phyloP scores from a whole-genome alignment of 2,329 filamentous ascomycete species.

The Cercospora beticola region DNA sequence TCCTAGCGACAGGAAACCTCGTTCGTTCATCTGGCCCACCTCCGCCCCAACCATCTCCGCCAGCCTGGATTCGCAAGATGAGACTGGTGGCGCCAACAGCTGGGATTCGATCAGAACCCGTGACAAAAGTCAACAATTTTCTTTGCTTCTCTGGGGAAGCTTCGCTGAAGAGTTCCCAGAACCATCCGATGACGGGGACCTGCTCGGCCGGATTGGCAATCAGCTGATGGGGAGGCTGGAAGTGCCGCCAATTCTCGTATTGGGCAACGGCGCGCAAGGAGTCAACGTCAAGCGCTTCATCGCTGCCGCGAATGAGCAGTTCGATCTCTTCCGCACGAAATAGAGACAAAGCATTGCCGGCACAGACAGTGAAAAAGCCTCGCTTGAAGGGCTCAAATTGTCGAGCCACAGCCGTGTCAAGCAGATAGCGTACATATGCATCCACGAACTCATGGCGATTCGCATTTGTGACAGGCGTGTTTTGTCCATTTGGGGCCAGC shows the following conservation, averaged over 20 bases:
- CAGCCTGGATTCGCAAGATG: constrained; percentile 71
- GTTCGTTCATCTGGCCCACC: constrained; percentile 58
- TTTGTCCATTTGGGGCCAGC: constrained; percentile 72
- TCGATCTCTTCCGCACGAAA: constrained; percentile 93
- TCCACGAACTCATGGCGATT: constrained; percentile 87
- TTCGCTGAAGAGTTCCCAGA: constrained; percentile 77
- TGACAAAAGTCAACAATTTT: constrained; percentile 80
- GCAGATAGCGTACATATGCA: constrained; percentile 74
- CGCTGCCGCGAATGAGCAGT: constrained; percentile 78
- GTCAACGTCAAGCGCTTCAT: constrained; percentile 76
- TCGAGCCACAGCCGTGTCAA: constrained; percentile 73
- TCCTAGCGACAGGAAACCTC: constrained; percentile 80
- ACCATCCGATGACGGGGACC: constrained; percentile 75
- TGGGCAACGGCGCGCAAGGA: constrained; percentile 73
- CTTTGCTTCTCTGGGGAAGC: constrained; percentile 69
- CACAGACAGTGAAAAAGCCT: constrained; percentile 89
- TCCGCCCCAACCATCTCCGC: constrained; percentile 53
- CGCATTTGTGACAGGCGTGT: constrained; percentile 73
- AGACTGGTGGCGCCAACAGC: constrained; percentile 81
- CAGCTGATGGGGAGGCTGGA: constrained; percentile 29
- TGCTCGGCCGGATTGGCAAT: constrained; percentile 49
- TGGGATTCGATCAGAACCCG: constrained; percentile 85
- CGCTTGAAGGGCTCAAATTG: constrained; percentile 94
- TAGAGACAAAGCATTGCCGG: constrained; percentile 80
- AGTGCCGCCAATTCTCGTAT: constrained; percentile 74